Evolutionary conservation across 306 rosid species (phyloP).

Genomic region (Mucuna pruriens): DNA sequence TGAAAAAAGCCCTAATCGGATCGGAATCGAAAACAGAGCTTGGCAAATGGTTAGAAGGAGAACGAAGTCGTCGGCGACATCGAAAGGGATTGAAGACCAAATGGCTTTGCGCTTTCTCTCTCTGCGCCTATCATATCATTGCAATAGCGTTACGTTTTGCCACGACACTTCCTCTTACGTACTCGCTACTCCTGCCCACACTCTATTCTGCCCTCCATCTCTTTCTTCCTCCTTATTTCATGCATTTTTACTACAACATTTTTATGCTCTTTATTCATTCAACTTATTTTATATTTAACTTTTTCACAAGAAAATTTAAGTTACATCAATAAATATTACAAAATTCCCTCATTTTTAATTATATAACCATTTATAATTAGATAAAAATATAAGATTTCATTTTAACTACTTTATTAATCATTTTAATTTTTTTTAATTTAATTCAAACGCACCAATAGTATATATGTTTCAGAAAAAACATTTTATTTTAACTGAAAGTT

Average conservation of each 20-base stretch:
- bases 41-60: conserved; percentile 26
- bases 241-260: not conserved
- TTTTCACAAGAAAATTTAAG: too few species aligned
- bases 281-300: not conserved
- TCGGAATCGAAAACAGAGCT: conserved; percentile 21
- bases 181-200: not conserved
- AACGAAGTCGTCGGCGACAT: conserved; percentile 51
- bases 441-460: too few species aligned
- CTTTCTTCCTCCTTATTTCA: not conserved
- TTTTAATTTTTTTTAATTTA: too few species aligned
- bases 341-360: too few species aligned
- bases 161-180: conserved; percentile 3
- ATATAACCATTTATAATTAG: too few species aligned
- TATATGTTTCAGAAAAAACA: too few species aligned
- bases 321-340: too few species aligned
- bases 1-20: not conserved
- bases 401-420: too few species aligned
- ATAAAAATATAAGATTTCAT: too few species aligned
- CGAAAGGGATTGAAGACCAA: conserved; percentile 46
- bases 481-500: too few species aligned
- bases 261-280: not conserved
- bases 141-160: conserved; percentile 30
- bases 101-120: conserved; percentile 26
- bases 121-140: conserved; percentile 5
- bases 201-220: conserved; percentile 25